A percentile compares a stretch with the other conserved stretches of the same genome.
Conservation (phyloP, 805 yeast genomes). For the Pichia occidentalis region DNA sequence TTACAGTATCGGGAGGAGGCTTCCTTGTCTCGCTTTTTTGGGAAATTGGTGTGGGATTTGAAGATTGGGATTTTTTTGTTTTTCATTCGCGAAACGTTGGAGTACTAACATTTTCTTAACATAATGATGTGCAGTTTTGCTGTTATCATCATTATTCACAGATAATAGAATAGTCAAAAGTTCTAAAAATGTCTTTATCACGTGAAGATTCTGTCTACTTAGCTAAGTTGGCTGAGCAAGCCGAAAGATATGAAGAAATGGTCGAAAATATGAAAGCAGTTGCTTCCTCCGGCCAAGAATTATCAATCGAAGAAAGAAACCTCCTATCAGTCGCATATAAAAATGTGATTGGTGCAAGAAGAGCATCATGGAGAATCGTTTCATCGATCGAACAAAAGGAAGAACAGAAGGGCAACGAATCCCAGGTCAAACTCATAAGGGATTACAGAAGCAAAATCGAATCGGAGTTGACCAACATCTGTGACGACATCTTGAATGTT, state of each 20-base stretch:
- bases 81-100: no score
- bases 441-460: constrained; percentile 94
- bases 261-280: constrained; percentile 97
- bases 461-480: constrained; percentile 82
- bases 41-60: no score
- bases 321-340: constrained; percentile 95
- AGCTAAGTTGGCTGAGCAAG: constrained; percentile 98
- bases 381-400: constrained; percentile 97
- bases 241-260: constrained; percentile 99
- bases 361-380: constrained; percentile 99
- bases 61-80: no score
- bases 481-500: constrained; percentile 88
- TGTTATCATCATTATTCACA: no score
- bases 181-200: constrained; percentile 55
- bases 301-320: constrained; percentile 97
- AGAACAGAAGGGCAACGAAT: constrained; percentile 90
- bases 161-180: no score
- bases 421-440: constrained; percentile 83
- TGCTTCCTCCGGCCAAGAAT: constrained; percentile 91
- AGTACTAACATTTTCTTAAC: no score
- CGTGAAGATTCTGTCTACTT: constrained; percentile 98
- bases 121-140: no score
- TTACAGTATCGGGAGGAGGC: no score
- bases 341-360: constrained; percentile 97
- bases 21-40: no score